Base-by-base conservation (phyloP, 2,329 filamentous ascomycete genomes). In the Allantophomopsis lycopodina region DNA sequence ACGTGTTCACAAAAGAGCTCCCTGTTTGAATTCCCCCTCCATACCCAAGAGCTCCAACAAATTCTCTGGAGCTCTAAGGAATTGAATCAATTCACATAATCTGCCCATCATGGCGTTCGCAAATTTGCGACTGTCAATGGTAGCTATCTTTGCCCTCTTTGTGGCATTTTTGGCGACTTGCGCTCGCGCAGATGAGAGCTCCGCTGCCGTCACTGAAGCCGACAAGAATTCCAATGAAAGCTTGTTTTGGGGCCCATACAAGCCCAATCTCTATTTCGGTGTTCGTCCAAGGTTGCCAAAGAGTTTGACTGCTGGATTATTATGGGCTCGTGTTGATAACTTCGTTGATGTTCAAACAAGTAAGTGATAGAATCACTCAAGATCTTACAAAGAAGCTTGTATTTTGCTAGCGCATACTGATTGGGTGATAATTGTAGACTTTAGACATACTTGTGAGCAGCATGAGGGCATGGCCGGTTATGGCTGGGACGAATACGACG, bases 401-500 rank as follows among this genome's bases (percentile, higher is more conserved):
- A 41, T 20, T 23, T 30, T 39, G 16, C 44, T 32, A 38, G 10
- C 11, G 17, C 5, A 17, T 14, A 36, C 32, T 39, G 44, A 40
- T 28, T 20, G 16, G 41, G 37, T 23, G 36, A 33, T 41, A 35
- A 36, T 50, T 55, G 2, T 55, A 91, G 85, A 79, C 51, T 82
- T 95, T 52, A 79, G 91, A 47, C 87, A 94, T 59, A 95, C 91
- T 0, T 98, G 91, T 62, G 91, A 96, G 60, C 91, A 98, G 59
- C 76, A 91, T 58, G 86, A 93, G 57, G 83, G 83, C 48, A 94
- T 98, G 72, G 82, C 77, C 36, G 89, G 89, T 41, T 98, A 98
- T 59, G 91, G 91, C 45, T 98, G 91, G 91, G 88, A 96, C 53
- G 85, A 94, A 57, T 98, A 93, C 59, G 91, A 98, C 60, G 79